Percentiles rank a stretch among this genome's conserved stretches.
These are phyloP conservation scores for Coffea canephora DNA, from an alignment of 257 asterid species.

Conservation along the genomic window DNA sequence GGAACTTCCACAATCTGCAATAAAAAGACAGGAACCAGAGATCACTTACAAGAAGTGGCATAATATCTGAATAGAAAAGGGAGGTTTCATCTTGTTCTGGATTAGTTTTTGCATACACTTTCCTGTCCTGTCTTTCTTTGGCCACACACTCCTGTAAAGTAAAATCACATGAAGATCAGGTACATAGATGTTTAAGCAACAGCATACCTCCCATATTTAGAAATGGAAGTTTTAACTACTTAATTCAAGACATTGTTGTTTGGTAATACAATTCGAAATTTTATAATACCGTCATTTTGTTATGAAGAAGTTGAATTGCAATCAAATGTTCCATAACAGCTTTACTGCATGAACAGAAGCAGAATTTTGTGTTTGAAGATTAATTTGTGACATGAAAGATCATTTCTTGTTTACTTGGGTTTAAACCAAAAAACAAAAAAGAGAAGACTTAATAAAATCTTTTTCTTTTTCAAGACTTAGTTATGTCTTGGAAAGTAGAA, in stretches of 20 bases:
- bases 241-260: neutral
- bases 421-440: too few relatives aligned
- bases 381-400: neutral
- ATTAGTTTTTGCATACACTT: conserved; percentile 18
- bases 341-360: too few relatives aligned
- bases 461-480: too few relatives aligned
- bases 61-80: conserved; percentile 81
- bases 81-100: conserved; percentile 62
- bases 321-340: neutral
- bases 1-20: neutral
- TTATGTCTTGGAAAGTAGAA: too few relatives aligned
- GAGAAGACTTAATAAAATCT: neutral
- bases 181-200: neutral
- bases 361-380: too few relatives aligned
- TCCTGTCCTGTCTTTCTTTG: conserved; percentile 64
- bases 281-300: neutral
- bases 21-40: neutral
- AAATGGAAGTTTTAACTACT: neutral
- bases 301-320: neutral
- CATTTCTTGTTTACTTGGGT: neutral
- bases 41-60: conserved; percentile 83
- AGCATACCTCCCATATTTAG: neutral
- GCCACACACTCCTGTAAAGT: conserved; percentile 48
- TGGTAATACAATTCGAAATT: too few relatives aligned
- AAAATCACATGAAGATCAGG: neutral